Evolutionary conservation across 352 stramenopile genomes (phyloP), one percentile per base, ranked within the genome.

Genomic region (Pythium brachiatum): DNA sequence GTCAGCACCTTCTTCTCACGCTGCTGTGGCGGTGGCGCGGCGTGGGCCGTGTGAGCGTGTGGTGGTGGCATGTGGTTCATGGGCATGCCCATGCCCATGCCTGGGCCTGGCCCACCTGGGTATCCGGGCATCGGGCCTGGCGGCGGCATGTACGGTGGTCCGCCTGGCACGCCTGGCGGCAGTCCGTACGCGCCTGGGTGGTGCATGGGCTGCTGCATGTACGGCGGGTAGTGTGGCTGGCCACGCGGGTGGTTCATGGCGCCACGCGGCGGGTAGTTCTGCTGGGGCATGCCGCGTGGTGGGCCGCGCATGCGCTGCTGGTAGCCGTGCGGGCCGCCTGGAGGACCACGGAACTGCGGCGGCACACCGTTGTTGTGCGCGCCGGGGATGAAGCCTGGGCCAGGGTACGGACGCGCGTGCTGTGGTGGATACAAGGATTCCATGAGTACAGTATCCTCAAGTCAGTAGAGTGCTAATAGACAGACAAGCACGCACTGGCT

Each of bases 1-100:
- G 60, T 15, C 3, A 79, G 43, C 26, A 68, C 62, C 57, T 79
- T 79, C 26, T 71, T 75, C 53, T 79, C 72, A 13, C 72, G 72
- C 52, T 68, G 56, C 46, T 68, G 66, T 9, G 60, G 60, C 15
- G 60, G 60, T 11, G 66, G 60, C 21, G 51, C 34, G 1, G 50
- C 52, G 44, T 66, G 57, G 9, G 57, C 46, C 2, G 64, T 62
- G 46, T 70, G 57, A 3, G 57, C 55, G 21, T 57, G 57, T 2
- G 57, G 57, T 9, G 64, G 64, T 5, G 51, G 41, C 57, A 70
- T 70, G 53, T 70, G 57, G 46, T 68, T 68, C 43, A 68, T 68
- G 21, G 41, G 29, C 53, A 62, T 59, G 38, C 64, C 64, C 64
- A 67, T 72, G 16, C 58, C 59, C 38, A 62, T 55, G 11, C 59